These are phyloP conservation scores for Tolypocladium ophioglossoides DNA, from an alignment of 2,329 filamentous ascomycete genomes.

Conservation along the genomic window DNA sequence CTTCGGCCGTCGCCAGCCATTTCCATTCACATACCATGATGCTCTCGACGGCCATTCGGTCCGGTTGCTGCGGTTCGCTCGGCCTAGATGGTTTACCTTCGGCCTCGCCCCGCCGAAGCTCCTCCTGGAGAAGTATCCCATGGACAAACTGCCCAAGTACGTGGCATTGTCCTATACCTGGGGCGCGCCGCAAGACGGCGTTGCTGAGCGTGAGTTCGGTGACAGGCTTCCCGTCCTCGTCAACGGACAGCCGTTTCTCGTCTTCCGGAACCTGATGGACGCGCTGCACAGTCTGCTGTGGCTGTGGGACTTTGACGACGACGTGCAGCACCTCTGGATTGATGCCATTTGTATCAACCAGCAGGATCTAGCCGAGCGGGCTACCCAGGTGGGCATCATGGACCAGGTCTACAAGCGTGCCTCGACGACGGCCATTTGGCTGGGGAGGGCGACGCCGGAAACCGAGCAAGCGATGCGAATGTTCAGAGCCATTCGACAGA, in stretches of 20 bases:
- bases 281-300: not conserved
- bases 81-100: not conserved
- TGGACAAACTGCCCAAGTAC: not conserved
- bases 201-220: not conserved
- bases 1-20: not conserved
- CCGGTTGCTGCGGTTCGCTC: not conserved
- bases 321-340: constrained; percentile 4
- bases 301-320: not conserved
- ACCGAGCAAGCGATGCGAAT: not conserved
- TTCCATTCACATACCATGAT: not conserved
- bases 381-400: constrained; percentile 7
- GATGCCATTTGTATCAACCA: constrained; percentile 10
- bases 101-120: not conserved
- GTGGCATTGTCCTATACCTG: constrained; percentile 1
- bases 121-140: not conserved
- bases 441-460: constrained; percentile 2
- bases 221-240: not conserved
- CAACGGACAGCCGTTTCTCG: not conserved
- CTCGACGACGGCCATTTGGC: constrained; percentile 7
- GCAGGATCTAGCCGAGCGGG: constrained; percentile 2
- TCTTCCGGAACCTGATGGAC: not conserved
- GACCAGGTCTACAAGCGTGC: constrained; percentile 8
- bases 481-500: not conserved
- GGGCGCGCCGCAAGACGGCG: not conserved
- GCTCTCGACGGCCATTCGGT: not conserved